phyloP scores from a whole-genome alignment of 345 rosid genomes.

The Gossypium longicalyx region DNA sequence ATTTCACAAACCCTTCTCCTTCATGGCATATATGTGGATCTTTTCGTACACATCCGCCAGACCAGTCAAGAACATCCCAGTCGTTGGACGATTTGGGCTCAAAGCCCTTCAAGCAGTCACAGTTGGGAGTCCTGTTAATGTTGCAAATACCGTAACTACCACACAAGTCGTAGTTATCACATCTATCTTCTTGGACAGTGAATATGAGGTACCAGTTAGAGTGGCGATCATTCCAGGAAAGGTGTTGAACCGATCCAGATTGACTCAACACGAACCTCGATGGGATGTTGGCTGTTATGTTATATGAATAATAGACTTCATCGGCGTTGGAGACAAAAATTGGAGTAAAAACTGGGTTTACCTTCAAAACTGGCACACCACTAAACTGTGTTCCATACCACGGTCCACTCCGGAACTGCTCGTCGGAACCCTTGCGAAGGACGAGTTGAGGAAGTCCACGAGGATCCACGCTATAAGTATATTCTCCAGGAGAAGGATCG shows the following conservation, averaged over 20 bases:
- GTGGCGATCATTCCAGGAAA: slow-evolving; percentile 25
- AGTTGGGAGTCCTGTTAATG: slow-evolving; percentile 14
- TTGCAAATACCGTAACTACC: slow-evolving; percentile 11
- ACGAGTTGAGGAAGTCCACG: slow-evolving; percentile 11
- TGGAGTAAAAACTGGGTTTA: slow-evolving; percentile 14
- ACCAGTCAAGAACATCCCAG: slow-evolving; percentile 39
- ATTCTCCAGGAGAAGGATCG: slow-evolving; percentile 24
- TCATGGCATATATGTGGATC: slow-evolving; percentile 17
- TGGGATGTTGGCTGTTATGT: slow-evolving; percentile 6
- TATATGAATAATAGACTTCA: slow-evolving; percentile 11
- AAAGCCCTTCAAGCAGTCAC: slow-evolving; percentile 41
- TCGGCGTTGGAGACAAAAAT: slow-evolving; percentile 8
- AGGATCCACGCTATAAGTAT: slow-evolving; percentile 13
- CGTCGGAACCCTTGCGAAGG: neutral
- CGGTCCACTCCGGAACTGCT: slow-evolving; percentile 16
- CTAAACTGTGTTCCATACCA: slow-evolving; percentile 24
- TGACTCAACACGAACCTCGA: slow-evolving; percentile 8
- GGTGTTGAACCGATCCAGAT: slow-evolving; percentile 15
- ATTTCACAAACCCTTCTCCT: slow-evolving; percentile 22
- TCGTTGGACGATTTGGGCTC: slow-evolving; percentile 28
- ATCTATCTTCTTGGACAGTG: slow-evolving; percentile 25
- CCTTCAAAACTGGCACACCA: slow-evolving; percentile 24
- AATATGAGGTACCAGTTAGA: slow-evolving; percentile 16
- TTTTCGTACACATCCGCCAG: slow-evolving; percentile 18
- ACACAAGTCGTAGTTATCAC: slow-evolving; percentile 31